Evolutionary conservation across 371 early-diverging fungal genomes (phyloP).

Genomic region (Mucor indicus): DNA sequence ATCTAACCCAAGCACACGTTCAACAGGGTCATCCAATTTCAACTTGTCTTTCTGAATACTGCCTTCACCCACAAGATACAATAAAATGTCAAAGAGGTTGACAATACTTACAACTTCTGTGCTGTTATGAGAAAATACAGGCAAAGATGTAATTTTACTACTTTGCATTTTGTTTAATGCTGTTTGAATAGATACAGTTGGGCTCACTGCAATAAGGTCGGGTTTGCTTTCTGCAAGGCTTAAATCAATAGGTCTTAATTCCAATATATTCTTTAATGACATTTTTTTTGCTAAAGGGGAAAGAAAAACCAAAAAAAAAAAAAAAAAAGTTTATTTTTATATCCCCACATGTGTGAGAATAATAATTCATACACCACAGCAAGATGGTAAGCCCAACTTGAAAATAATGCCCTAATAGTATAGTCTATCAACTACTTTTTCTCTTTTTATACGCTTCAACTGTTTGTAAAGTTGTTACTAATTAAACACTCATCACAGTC

Average conservation of each 20-base stretch:
- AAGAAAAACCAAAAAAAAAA: background rate
- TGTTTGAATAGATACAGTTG: slow-evolving; percentile 46
- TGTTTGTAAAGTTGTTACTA: too few species aligned
- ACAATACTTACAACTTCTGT: slow-evolving; percentile 54
- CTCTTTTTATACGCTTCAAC: too few species aligned
- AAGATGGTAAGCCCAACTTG: too few species aligned
- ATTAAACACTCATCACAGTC: too few species aligned
- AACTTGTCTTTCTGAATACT: slow-evolving; percentile 39
- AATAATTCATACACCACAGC: too few species aligned
- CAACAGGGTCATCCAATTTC: slow-evolving; percentile 43
- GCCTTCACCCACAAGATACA: slow-evolving; percentile 35
- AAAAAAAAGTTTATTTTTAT: background rate
- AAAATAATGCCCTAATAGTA: too few species aligned
- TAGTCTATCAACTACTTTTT: too few species aligned
- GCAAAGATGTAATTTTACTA: slow-evolving; percentile 55
- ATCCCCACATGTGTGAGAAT: too few species aligned
- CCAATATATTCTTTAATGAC: slow-evolving; percentile 19
- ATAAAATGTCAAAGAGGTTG: slow-evolving; percentile 52
- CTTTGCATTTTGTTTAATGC: slow-evolving; percentile 42
- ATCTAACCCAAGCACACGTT: slow-evolving; percentile 57
- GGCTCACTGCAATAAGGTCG: slow-evolving; percentile 47
- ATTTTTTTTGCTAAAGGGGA: too few species aligned
- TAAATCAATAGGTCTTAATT: slow-evolving; percentile 33
- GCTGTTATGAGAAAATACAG: slow-evolving; percentile 54
- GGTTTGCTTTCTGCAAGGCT: slow-evolving; percentile 34